Conservation (phyloP, 768 basidiomycete species). For the Pleurotus tuoliensis region DNA sequence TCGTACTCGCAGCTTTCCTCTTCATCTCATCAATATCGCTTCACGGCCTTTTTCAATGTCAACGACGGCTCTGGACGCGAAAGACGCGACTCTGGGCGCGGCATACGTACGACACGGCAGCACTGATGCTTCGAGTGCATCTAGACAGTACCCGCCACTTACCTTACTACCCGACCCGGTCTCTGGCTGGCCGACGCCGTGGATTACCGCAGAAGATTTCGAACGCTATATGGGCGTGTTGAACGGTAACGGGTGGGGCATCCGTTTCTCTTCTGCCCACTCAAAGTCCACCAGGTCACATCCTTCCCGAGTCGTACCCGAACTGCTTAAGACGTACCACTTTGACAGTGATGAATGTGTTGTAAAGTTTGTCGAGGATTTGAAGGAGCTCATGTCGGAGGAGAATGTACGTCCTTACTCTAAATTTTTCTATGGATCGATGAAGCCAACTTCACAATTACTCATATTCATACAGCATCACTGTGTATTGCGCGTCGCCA, state of each 20-base stretch:
- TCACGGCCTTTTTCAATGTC: too few relatives aligned
- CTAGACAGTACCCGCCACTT: background rate
- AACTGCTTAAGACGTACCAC: background rate
- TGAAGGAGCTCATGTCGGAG: background rate
- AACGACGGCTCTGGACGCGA: too few relatives aligned
- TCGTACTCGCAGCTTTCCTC: too few relatives aligned
- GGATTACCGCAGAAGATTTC: background rate
- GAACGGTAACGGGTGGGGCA: background rate
- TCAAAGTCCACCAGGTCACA: background rate
- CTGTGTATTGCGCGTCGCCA: background rate
- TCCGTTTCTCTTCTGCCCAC: background rate
- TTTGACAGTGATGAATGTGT: background rate
- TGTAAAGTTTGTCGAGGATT: background rate
- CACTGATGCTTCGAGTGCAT: too few relatives aligned
- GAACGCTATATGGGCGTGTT: background rate
- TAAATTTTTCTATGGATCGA: background rate
- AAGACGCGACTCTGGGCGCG: too few relatives aligned
- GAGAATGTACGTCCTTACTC: background rate
- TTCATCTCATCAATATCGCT: too few relatives aligned
- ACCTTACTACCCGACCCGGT: background rate
- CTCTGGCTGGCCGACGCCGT: slow-evolving; percentile 2
- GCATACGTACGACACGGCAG: too few relatives aligned
- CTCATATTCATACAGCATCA: background rate
- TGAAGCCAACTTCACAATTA: background rate
- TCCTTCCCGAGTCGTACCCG: slow-evolving; percentile 1